Percentiles rank a stretch among this genome's conserved stretches.
These are phyloP conservation scores for Cucurbitaria berberidis DNA, from an alignment of 2,329 filamentous ascomycete genomes.

Conservation along the genomic window DNA sequence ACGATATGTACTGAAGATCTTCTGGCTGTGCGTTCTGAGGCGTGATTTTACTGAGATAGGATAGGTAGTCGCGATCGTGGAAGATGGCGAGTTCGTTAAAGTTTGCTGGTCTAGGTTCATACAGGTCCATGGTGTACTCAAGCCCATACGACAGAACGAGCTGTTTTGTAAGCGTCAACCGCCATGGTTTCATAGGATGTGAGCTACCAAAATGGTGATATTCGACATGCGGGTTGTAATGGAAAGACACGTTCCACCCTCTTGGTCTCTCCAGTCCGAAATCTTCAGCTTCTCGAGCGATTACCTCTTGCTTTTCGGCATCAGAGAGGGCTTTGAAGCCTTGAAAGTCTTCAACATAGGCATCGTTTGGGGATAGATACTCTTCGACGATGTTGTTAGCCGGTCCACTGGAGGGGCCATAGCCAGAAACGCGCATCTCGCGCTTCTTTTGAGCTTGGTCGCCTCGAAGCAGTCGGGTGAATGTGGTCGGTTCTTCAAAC, in stretches of 20 bases:
- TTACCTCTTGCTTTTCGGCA: slow-evolving; percentile 56
- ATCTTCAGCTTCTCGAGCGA: slow-evolving; percentile 60
- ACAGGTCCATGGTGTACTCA: slow-evolving; percentile 96
- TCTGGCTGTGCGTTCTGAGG: slow-evolving; percentile 53
- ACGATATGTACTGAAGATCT: slow-evolving; percentile 60
- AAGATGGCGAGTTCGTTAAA: slow-evolving; percentile 88
- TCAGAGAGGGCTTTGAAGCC: slow-evolving; percentile 42
- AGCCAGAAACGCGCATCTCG: slow-evolving; percentile 29
- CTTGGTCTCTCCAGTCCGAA: slow-evolving; percentile 79
- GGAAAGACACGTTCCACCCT: slow-evolving; percentile 91
- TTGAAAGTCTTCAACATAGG: slow-evolving; percentile 34
- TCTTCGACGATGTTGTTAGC: slow-evolving; percentile 45
- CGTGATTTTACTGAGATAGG: slow-evolving; percentile 72
- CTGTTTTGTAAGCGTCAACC: slow-evolving; percentile 91
- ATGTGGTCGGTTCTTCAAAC: neutral
- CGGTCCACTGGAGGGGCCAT: slow-evolving; percentile 22
- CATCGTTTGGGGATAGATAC: slow-evolving; percentile 40
- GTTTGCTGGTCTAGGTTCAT: slow-evolving; percentile 80
- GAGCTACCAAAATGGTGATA: slow-evolving; percentile 96
- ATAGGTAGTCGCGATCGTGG: slow-evolving; percentile 86
- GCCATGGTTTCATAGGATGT: slow-evolving; percentile 99
- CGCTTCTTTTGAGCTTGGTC: slow-evolving; percentile 1
- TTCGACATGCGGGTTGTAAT: slow-evolving; percentile 93
- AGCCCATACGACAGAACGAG: slow-evolving; percentile 94
- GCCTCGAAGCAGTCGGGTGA: neutral